A percentile compares a stretch with the other conserved stretches of the same genome.
phyloP scores from a whole-genome alignment of 768 basidiomycete species.

The Macrocybe gigantea region DNA sequence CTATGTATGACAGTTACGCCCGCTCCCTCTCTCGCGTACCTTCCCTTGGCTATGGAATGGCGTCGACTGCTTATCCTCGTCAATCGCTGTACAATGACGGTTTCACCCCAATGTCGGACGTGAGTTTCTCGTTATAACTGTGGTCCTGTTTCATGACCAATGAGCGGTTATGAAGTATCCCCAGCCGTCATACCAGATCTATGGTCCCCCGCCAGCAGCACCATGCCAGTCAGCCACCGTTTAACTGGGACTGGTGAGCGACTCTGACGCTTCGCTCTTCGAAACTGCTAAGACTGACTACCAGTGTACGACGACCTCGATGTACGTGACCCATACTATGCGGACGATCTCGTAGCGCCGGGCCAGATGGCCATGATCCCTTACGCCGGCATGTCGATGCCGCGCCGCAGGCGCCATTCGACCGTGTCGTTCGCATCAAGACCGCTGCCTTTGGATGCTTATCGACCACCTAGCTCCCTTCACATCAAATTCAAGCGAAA shows the following conservation, averaged over 20 bases:
- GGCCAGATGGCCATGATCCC: conserved; percentile 28
- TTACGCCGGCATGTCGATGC: conserved; percentile 27
- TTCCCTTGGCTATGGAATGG: conserved; percentile 30
- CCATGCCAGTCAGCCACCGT: conserved; percentile 32
- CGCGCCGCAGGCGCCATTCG: conserved; percentile 36
- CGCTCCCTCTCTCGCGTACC: conserved; percentile 31
- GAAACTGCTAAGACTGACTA: not conserved
- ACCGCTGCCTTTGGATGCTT: conserved; percentile 34
- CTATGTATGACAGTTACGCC: conserved; percentile 18
- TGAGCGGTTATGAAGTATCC: conserved; percentile 27
- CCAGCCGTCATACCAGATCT: conserved; percentile 41
- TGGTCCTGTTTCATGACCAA: not conserved
- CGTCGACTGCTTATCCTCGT: conserved; percentile 24
- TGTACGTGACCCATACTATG: conserved; percentile 45
- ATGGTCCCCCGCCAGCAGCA: conserved; percentile 29
- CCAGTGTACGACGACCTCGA: conserved; percentile 54
- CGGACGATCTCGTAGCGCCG: conserved; percentile 35
- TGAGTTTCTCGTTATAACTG: conserved; percentile 16
- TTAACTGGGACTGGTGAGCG: conserved; percentile 35
- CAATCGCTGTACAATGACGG: conserved; percentile 37
- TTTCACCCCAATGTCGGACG: conserved; percentile 26
- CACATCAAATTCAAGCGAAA: conserved; percentile 72
- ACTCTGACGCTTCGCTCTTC: not conserved
- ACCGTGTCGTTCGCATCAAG: conserved; percentile 40
- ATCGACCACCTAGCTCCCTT: conserved; percentile 41